These are phyloP conservation scores for Coprinopsis cinerea DNA, from an alignment of 768 basidiomycete species.

Conservation along the genomic window DNA sequence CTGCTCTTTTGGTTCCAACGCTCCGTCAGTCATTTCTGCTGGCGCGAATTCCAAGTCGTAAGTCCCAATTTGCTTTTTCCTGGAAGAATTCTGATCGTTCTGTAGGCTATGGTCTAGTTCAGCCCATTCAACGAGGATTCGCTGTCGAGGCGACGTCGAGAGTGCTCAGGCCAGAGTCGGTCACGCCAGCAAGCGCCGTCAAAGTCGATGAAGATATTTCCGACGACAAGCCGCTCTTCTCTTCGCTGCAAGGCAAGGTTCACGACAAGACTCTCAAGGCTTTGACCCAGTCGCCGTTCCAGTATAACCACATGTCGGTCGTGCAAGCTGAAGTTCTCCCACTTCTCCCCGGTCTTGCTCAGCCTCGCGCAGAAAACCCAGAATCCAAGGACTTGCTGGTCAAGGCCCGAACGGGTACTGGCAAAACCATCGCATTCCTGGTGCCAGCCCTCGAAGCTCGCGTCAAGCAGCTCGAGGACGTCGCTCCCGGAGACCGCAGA, in stretches of 20 bases:
- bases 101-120: not conserved
- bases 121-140: not conserved
- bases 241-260: slow-evolving; percentile 32
- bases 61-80: not conserved
- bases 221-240: slow-evolving; percentile 24
- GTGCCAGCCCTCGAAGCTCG: slow-evolving; percentile 82
- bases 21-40: not conserved
- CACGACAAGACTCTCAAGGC: slow-evolving; percentile 46
- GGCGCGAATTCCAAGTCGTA: not conserved
- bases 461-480: slow-evolving; percentile 47
- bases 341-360: slow-evolving; percentile 64
- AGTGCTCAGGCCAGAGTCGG: not conserved
- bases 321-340: slow-evolving; percentile 80
- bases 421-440: slow-evolving; percentile 86
- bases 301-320: slow-evolving; percentile 63
- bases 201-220: slow-evolving; percentile 12
- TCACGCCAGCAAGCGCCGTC: not conserved
- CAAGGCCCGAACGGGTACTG: slow-evolving; percentile 84
- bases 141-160: not conserved
- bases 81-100: not conserved
- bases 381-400: slow-evolving; percentile 61
- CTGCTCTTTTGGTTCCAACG: not conserved
- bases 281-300: slow-evolving; percentile 58
- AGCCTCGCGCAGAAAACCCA: slow-evolving; percentile 38
- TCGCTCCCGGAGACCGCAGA: slow-evolving; percentile 22